phyloP scores from a whole-genome alignment of 2,329 filamentous ascomycete genomes.

The Penicillium decumbens region DNA sequence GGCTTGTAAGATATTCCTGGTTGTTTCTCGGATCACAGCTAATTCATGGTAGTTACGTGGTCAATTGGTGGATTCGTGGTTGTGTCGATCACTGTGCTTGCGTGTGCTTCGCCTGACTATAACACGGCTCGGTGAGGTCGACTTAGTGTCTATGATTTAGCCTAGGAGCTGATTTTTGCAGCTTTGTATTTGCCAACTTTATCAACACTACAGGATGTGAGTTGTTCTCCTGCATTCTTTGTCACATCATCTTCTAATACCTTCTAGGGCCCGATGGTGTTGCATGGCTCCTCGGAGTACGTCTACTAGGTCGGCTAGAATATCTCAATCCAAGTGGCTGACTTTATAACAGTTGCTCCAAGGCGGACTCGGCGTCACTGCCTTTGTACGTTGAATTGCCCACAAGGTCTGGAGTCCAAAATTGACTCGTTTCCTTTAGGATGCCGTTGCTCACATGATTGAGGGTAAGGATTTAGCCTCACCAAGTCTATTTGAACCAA shows the following conservation, averaged over 20 bases:
- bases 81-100: slow-evolving; percentile 64
- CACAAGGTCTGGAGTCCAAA: background rate
- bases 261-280: slow-evolving; percentile 56
- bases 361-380: slow-evolving; percentile 50
- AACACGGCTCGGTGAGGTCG: slow-evolving; percentile 53
- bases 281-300: slow-evolving; percentile 40
- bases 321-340: slow-evolving; percentile 1
- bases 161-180: slow-evolving; percentile 8
- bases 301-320: background rate
- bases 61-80: slow-evolving; percentile 63
- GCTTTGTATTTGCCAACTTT: slow-evolving; percentile 57
- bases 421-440: slow-evolving; percentile 13
- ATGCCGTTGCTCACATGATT: slow-evolving; percentile 49
- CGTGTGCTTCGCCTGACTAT: slow-evolving; percentile 61
- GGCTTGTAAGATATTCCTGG: slow-evolving; percentile 43
- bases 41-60: slow-evolving; percentile 52
- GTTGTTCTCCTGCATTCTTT: background rate
- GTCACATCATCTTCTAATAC: slow-evolving; percentile 7
- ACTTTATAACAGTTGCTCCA: slow-evolving; percentile 35
- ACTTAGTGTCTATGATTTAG: too few relatives aligned
- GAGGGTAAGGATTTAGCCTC: slow-evolving; percentile 26
- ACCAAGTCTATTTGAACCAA: background rate
- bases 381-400: slow-evolving; percentile 39
- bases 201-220: slow-evolving; percentile 62
- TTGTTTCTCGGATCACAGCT: background rate